Conservation (phyloP, 257 asterid species). For the Haberlea rhodopensis region DNA sequence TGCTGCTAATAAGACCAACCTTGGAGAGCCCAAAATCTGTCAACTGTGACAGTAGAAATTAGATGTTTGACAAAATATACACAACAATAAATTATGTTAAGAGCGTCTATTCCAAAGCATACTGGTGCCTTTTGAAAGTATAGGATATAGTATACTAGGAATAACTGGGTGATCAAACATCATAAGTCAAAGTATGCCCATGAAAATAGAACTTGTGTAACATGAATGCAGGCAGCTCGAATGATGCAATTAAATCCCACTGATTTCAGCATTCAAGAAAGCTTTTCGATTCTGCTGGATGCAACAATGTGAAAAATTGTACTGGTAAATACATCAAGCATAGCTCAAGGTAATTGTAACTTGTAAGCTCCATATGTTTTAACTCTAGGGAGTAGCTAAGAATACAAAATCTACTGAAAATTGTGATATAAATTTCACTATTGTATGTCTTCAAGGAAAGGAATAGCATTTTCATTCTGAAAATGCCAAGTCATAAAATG, state of each 20-base stretch:
- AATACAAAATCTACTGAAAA: not conserved
- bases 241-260: slow-evolving; percentile 11
- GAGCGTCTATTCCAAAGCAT: slow-evolving; percentile 21
- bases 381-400: slow-evolving; percentile 7
- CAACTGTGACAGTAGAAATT: slow-evolving; percentile 64
- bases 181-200: slow-evolving; percentile 8
- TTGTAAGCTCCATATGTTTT: not conserved
- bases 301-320: not conserved
- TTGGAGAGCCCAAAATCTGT: slow-evolving; percentile 98
- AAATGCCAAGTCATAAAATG: no score
- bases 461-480: slow-evolving; percentile 8
- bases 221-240: slow-evolving; percentile 13
- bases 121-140: slow-evolving; percentile 20
- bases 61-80: slow-evolving; percentile 34
- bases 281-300: not conserved
- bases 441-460: slow-evolving; percentile 4
- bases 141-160: no score
- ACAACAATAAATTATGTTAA: slow-evolving; percentile 4
- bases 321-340: not conserved
- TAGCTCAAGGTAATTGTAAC: no score
- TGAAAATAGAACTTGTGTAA: slow-evolving; percentile 18
- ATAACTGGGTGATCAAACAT: slow-evolving; percentile 24
- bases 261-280: slow-evolving; percentile 16
- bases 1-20: slow-evolving; percentile 97
- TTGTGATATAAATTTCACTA: not conserved